Percentiles rank a stretch among this genome's conserved stretches.
phyloP scores from a whole-genome alignment of 2,329 filamentous ascomycete species.

The Rhynchosporium secalis region DNA sequence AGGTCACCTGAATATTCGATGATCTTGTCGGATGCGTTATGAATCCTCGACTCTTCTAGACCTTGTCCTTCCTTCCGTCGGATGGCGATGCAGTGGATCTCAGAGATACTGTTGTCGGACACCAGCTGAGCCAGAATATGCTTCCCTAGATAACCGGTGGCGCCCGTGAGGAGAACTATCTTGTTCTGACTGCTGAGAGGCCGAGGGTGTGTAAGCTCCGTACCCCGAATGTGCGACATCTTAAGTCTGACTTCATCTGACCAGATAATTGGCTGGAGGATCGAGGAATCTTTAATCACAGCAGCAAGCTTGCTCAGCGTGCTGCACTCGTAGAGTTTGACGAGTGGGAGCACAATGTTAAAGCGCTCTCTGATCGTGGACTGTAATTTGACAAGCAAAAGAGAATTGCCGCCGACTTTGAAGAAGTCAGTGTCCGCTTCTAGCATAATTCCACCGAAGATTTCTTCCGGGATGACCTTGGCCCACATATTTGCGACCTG shows the following conservation, averaged over 20 bases:
- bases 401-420: slow-evolving; percentile 41
- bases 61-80: slow-evolving; percentile 26
- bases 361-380: slow-evolving; percentile 31
- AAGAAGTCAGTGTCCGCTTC: slow-evolving; percentile 37
- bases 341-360: slow-evolving; percentile 24
- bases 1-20: slow-evolving; percentile 43
- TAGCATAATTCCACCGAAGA: neutral
- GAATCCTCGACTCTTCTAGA: neutral
- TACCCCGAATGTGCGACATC: neutral
- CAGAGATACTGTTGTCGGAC: slow-evolving; percentile 35
- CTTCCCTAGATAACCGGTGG: slow-evolving; percentile 45
- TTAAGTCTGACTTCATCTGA: neutral
- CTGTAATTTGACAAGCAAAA: slow-evolving; percentile 39
- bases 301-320: slow-evolving; percentile 30
- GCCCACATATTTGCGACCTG: neutral
- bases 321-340: slow-evolving; percentile 29
- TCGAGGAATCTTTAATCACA: neutral
- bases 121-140: slow-evolving; percentile 44
- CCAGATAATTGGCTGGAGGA: neutral
- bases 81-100: slow-evolving; percentile 48
- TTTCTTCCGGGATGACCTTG: neutral
- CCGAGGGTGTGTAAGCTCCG: neutral
- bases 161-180: slow-evolving; percentile 42
- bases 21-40: slow-evolving; percentile 29
- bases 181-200: neutral